Evolutionary conservation across 129 eudicot species (phyloP), one percentile per base, ranked within the genome.

Genomic region (Arctium lappa): DNA sequence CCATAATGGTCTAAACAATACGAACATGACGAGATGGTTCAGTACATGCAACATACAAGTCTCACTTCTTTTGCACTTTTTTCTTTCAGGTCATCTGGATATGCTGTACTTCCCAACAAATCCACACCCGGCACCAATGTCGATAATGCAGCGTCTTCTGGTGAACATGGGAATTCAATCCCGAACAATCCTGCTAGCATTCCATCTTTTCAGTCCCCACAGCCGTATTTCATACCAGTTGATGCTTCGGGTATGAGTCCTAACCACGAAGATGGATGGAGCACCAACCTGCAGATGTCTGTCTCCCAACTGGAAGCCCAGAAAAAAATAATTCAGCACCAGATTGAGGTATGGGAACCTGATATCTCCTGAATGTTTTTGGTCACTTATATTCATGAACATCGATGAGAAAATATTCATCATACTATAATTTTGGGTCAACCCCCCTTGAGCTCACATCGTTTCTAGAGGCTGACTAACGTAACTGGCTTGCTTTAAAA

Each of bases 11-110:
- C 9, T 53, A 53, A 53, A 53, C 65, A 13, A 7, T 53, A 53
- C 18, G 6, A 53, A 63, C 65, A 53, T 53, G 27, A 53, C 9
- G 2, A 22, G 70, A 63, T 63, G 71, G 34, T 66, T 66, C 27
- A 12, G 13, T 66, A 8, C 27, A 2, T 22, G 32, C 5, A 10
- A 66, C 5, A 27, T 66, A n/a, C 29, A 60, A 60, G 68, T 60
- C 68, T 60, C 40, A 48, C 60, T 6, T 53, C 50, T 69, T 80
- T 72, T 80, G 38, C 75, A 39, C 76, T 27, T 84, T 46, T 8
- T 42, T 44, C 46, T 33, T 29, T 38, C 86, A 92, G 97, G 97
- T 90, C 90, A 30, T 86, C 94, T 71, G 97, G 97, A 63, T 91
- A 81, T 75, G 89, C 89, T 81, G 40, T 80, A 69, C 80, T 79